These are phyloP conservation scores for Fusarium musae DNA, from an alignment of 2,329 filamentous ascomycete genomes.

Conservation along the genomic window DNA sequence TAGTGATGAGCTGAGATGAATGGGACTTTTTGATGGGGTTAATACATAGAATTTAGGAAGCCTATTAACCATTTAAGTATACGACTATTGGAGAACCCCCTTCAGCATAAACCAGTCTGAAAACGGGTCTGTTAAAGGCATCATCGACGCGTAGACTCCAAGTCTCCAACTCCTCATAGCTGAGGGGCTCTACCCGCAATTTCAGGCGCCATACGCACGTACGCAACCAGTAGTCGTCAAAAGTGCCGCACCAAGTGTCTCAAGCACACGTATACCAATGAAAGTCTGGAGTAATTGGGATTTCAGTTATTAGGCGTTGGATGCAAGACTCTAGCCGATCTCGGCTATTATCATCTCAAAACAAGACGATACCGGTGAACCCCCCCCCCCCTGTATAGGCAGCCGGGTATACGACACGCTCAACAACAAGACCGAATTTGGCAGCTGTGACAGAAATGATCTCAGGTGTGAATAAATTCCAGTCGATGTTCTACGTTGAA, in stretches of 20 bases:
- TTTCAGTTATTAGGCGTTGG: rapidly evolving
- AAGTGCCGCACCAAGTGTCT: too few relatives aligned
- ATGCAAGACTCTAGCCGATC: rapidly evolving
- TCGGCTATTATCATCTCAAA: background rate
- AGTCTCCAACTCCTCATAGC: background rate
- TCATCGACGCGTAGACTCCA: background rate
- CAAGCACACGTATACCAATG: background rate
- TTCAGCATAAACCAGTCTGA: background rate
- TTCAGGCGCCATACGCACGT: background rate
- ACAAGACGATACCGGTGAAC: background rate
- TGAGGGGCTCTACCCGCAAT: background rate
- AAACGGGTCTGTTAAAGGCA: background rate
- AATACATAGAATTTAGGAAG: rapidly evolving
- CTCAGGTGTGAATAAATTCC: too few relatives aligned
- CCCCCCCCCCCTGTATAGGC: background rate
- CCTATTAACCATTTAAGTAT: background rate
- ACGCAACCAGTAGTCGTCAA: background rate
- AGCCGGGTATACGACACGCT: background rate
- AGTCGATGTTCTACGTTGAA: too few relatives aligned
- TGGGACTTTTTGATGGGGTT: background rate
- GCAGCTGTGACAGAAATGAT: too few relatives aligned
- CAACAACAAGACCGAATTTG: too few relatives aligned
- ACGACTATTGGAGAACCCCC: rapidly evolving
- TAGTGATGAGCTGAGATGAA: background rate
- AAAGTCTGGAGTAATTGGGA: rapidly evolving